phyloP scores from a whole-genome alignment of 805 yeast species.

The Cyberlindnera galapagoensis region DNA sequence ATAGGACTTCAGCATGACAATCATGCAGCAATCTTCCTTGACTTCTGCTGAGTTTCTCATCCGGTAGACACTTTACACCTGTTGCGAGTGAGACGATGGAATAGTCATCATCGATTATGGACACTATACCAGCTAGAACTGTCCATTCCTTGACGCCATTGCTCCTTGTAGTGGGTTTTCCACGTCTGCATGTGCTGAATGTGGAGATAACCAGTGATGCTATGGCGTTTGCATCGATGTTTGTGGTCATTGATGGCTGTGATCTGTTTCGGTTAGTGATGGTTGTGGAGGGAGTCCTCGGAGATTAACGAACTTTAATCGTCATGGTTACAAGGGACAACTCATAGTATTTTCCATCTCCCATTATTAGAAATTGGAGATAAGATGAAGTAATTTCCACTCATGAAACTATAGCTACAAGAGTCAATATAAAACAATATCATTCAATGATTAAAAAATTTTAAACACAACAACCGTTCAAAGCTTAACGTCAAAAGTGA shows the following conservation, averaged over 20 bases:
- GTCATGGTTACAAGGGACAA: too few species aligned
- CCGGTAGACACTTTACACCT: conserved; percentile 78
- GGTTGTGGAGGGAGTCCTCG: too few species aligned
- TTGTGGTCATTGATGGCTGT: too few species aligned
- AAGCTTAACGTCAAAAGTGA: conserved; percentile 27
- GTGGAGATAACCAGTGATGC: conserved; percentile 4
- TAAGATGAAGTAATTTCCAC: too few species aligned
- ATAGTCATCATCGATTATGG: conserved; percentile 17
- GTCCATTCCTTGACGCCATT: conserved; percentile 79
- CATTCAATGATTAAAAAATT: not conserved
- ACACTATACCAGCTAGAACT: conserved; percentile 68
- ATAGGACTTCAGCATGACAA: conserved; percentile 82
- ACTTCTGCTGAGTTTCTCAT: conserved; percentile 34
- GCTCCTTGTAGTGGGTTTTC: conserved; percentile 55
- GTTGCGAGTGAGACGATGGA: conserved; percentile 38
- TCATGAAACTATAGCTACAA: too few species aligned
- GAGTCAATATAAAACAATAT: not conserved
- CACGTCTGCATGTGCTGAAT: conserved; percentile 25
- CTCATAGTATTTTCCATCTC: too few species aligned
- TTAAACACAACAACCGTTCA: conserved; percentile 1
- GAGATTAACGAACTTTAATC: too few species aligned
- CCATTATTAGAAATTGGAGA: too few species aligned
- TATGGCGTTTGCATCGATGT: conserved; percentile 4
- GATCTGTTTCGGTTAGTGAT: too few species aligned
- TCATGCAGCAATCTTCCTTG: conserved; percentile 74